Base-by-base conservation (phyloP, 2,329 filamentous ascomycete species). In the Pseudogymnoascus sp. region DNA sequence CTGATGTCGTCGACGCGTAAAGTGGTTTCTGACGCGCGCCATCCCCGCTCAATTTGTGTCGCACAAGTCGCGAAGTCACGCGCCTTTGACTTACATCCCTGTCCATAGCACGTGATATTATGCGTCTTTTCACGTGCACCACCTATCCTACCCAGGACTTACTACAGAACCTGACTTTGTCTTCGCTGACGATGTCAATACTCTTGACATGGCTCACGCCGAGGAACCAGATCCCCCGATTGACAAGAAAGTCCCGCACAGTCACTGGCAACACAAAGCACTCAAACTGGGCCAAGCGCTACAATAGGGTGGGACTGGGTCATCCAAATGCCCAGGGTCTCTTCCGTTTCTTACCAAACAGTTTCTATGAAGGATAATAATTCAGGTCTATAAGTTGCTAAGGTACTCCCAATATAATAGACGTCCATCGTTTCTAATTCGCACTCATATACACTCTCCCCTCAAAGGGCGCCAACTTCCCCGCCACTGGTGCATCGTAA, bases 31-130 rank as follows among this genome's bases (percentile, higher is more conserved):
- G 50, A 56, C 50, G 50, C 50, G 50, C 28, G 34, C 4, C 28
- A 56, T 56, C 50, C 50, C 28, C 50, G 50, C 50, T 34, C 50
- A 34, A 56, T 56, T 34, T 56, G 28, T 16, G 28, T 34, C 25
- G 50, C 28, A 34, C 18, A 25, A 36, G 50, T 56, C 50, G 50
- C 50, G 50, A 56, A 56, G 50, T 56, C 50, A 56, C 50, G 50
- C 50, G 50, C 50, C 28, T 21, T 56, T 36, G n/a, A n/a, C 28
- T 56, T 56, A 10, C n/a, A 56, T 56, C 28, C 50, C 28, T 56
- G 50, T 56, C 16, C 5, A 34, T 8, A 4, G 2, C 50, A 56
- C 50, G 50, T 56, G 50, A 56, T 34, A 50, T 2, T 50, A 11
- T 7, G 44, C 4, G 6, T 28, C 14, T n/a, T 50, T 4, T n/a